Base-by-base conservation (phyloP, 805 yeast genomes). In the Phaffomyces antillensis region DNA sequence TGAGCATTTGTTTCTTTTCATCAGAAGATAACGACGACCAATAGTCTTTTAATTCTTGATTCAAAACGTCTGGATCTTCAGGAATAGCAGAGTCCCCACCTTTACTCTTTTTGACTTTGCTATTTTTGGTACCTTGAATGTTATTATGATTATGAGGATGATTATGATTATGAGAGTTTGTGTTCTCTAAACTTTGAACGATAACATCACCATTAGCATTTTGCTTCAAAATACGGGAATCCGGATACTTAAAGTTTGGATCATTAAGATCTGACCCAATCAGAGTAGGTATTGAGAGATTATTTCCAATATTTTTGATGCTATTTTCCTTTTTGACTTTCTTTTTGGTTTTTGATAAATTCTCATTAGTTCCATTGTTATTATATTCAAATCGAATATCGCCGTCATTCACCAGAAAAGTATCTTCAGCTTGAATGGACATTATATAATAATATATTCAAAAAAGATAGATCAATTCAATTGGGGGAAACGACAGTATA, bases 181-280 rank as follows among this genome's bases (percentile, higher is more conserved):
- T 44, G 13, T 41, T 44, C 9, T 52, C 52, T 41, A 63, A 52
- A 31, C 64, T 60, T 53, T 84, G 83, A 23, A 86, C 88, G 40
- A 85, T 75, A 6, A 86, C 84, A 52, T 83, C 86, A 8, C 95
- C 95, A 59, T 85, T 83, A 5, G 81, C 74, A 4, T 77, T 84
- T 52, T 81, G 80, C 52, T 77, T 82, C 39, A 84, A 79, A 5
- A 84, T 79, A 45, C 93, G 63, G 9, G 89, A 81, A 13, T 76
- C 72, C 3, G 93, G 93, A 56, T 84, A 84, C 15, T 81, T 87
- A 32, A 75, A 72, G 35, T 72, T 69, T 13, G 81, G 77, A 53
- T 79, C 70, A 55, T 72, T 73, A 24, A 79, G 53, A 39, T 73
- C 53, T 15, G 45, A 49, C 4, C 50, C 58, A 28, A 53, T 36